These are phyloP conservation scores for Backusella parvicylindrica DNA, from an alignment of 192 early-diverging fungal genomes.

Conservation along the genomic window DNA sequence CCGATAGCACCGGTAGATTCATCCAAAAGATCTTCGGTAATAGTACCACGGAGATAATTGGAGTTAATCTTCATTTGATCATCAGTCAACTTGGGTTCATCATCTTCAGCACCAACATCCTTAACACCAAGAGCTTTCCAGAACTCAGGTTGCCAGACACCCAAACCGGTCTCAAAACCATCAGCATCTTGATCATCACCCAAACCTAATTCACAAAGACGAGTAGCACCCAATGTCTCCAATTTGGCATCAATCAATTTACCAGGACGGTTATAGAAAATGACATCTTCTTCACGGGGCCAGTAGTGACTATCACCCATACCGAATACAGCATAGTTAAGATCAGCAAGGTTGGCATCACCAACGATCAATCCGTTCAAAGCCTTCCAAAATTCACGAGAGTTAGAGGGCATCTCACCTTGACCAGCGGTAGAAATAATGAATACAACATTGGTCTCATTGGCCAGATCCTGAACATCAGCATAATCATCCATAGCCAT, in stretches of 20 bases:
- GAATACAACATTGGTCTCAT: conserved; percentile 77
- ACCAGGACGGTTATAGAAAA: conserved; percentile 90
- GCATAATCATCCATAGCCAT: conserved; percentile 80
- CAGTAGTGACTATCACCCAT: conserved; percentile 96
- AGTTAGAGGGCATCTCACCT: conserved; percentile 93
- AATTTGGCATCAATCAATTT: conserved; percentile 84
- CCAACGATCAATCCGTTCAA: conserved; percentile 55
- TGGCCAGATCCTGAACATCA: conserved; percentile 72
- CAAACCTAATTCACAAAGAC: conserved; percentile 64
- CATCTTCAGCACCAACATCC: conserved; percentile 58
- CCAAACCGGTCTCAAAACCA: conserved; percentile 81
- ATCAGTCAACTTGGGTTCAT: conserved; percentile 71
- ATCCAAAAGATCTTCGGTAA: conserved; percentile 81
- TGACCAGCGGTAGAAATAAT: conserved; percentile 89
- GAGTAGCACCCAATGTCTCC: conserved; percentile 67
- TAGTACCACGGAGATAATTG: conserved; percentile 92
- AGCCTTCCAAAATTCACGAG: conserved; percentile 84
- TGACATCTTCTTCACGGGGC: conserved; percentile 86
- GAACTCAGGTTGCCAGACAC: conserved; percentile 72
- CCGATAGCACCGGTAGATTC: conserved; percentile 76
- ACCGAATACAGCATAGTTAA: conserved; percentile 80
- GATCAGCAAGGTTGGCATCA: conserved; percentile 60
- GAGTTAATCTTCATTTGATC: conserved; percentile 90
- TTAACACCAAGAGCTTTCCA: conserved; percentile 83
- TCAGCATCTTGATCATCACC: conserved; percentile 96